Evolutionary conservation across 306 rosid genomes (phyloP).

Genomic region (Castanospermum australe): DNA sequence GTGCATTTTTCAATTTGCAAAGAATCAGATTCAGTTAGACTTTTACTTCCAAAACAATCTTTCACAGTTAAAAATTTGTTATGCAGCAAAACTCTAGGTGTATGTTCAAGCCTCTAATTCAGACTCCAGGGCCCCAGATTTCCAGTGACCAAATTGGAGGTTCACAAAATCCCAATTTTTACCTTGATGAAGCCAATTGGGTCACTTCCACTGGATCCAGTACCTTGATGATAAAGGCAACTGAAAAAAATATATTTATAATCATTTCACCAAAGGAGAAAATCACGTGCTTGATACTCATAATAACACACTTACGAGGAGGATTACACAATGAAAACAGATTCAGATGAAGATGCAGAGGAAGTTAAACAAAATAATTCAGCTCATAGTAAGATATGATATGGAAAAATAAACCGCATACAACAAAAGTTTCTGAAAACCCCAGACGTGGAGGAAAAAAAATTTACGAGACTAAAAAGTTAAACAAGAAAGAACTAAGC

Average conservation of each 20-base stretch:
- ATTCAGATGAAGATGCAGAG: background rate
- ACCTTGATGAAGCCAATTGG: background rate
- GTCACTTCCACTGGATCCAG: conserved; percentile 35
- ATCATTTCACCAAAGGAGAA: background rate
- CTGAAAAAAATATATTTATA: background rate
- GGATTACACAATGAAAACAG: background rate
- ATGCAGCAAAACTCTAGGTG: background rate
- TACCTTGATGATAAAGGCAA: background rate
- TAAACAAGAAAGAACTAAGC: conserved; percentile 35
- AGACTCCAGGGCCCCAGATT: background rate
- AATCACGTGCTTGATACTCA: background rate
- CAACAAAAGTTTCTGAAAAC: background rate
- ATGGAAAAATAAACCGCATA: background rate
- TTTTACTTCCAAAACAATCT: background rate
- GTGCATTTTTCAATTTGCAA: background rate
- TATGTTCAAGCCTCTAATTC: background rate
- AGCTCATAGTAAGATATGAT: background rate
- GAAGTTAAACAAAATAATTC: background rate
- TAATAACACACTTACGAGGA: background rate
- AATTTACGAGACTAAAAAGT: background rate
- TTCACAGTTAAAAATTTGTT: background rate
- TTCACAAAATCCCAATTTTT: background rate
- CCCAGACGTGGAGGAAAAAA: background rate
- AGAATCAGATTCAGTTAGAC: background rate
- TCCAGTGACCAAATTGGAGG: background rate